Evolutionary conservation across 805 yeast genomes (phyloP).

Genomic region (Allodekkera sacchari): DNA sequence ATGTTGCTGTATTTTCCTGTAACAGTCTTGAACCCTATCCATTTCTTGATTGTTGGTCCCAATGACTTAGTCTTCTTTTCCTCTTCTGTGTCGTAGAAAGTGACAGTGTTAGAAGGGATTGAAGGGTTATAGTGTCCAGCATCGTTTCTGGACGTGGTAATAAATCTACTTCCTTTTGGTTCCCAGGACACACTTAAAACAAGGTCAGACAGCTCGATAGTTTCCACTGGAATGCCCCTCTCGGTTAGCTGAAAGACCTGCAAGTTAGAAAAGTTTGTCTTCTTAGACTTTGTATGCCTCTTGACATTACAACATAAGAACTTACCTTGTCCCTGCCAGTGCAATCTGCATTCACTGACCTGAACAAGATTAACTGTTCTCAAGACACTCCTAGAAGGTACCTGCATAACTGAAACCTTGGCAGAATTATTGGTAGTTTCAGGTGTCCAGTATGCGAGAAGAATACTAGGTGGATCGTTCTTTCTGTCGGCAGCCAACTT

Average conservation of each 20-base stretch:
- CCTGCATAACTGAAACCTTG: constrained; percentile 81
- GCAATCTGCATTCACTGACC: constrained; percentile 81
- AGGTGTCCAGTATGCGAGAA: constrained; percentile 95
- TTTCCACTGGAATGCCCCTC: constrained; percentile 90
- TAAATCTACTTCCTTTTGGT: constrained; percentile 83
- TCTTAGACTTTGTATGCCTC: constrained; percentile 92
- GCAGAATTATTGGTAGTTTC: constrained; percentile 87
- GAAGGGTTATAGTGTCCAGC: constrained; percentile 49
- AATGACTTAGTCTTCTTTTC: constrained; percentile 29
- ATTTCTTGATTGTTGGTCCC: constrained; percentile 19
- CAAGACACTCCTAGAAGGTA: constrained; percentile 72
- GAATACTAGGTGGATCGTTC: constrained; percentile 46
- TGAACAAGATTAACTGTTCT: constrained; percentile 93
- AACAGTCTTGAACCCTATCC: constrained; percentile 46
- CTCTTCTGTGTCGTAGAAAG: constrained; percentile 79
- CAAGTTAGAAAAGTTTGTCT: constrained; percentile 82
- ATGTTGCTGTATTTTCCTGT: constrained; percentile 62
- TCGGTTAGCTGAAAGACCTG: constrained; percentile 86
- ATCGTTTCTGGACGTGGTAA: constrained; percentile 60
- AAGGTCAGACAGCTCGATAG: constrained; percentile 84
- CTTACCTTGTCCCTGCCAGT: constrained; percentile 88
- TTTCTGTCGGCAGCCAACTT: constrained; percentile 47
- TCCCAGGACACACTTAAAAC: constrained; percentile 93
- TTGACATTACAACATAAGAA: constrained; percentile 90
- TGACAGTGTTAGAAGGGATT: constrained; percentile 50